Evolutionary conservation across 805 yeast species (phyloP), one percentile per base, ranked within the genome.

Genomic region (Saturnispora quitensis): DNA sequence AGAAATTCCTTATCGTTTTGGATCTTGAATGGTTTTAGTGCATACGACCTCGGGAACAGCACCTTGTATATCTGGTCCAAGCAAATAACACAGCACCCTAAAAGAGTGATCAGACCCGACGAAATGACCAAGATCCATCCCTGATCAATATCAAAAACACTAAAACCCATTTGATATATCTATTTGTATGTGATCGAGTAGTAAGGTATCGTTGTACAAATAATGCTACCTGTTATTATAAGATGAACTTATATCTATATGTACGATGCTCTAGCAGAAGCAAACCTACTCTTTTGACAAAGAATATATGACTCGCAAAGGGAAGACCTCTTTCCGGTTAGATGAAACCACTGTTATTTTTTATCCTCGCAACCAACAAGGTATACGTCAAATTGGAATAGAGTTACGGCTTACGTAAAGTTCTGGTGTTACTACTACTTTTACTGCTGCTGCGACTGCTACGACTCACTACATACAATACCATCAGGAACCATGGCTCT

Each of bases 71-170:
- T 12, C 15, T 74, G 72, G 60, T 87, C 95, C 2, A 73, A 56
- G 58, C 69, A 83, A 15, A 91, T 86, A 48, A 84, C 70, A 13
- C 75, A 64, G 50, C 89, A 81, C 2, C 98, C 98, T 2, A 76
- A 53, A 1, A 85, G 67, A 55, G 97, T 88, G 48, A 89, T 78
- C 8, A 76, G 48, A 2, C 95, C 83, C 9, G 95, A 78, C 24
- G 85, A 71, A 1, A 72, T 56, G 1, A 91, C 81, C 45, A 86
- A 68, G 2, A 74, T 45, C 90, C 90, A 85, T 2, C 86, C 89
- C 62, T 78, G 78, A 46, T 68, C 64, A 58, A 67, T 61, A 27
- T 43, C 8, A 6, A 27, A n/a, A 4, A 15, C 15, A 22, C 15
- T 31, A 31, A 31, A 31, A 13, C 15, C 9, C 34, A 31, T 31